These are phyloP conservation scores for Globisporangium irregulare DNA, from an alignment of 352 stramenopile genomes.

Conservation along the genomic window DNA sequence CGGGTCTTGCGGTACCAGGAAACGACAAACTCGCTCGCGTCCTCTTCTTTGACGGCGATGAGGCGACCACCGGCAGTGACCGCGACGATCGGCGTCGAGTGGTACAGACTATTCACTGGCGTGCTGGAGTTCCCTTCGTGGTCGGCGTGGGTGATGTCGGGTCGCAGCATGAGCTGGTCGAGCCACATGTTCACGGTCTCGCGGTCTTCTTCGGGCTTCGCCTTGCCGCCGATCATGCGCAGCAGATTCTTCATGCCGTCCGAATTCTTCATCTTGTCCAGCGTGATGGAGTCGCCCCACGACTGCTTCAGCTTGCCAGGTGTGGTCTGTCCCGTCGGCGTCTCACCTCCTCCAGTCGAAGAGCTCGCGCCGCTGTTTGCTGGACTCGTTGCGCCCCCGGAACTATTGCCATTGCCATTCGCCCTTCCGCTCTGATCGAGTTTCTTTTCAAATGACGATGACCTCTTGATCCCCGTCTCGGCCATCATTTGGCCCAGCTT, in stretches of 20 bases:
- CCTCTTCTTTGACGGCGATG: constrained; percentile 58
- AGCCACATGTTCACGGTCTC: constrained; percentile 62
- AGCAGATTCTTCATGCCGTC: constrained; percentile 78
- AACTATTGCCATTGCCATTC: constrained; percentile 3
- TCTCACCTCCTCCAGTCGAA: constrained; percentile 4
- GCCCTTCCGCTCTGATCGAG: constrained; percentile 9
- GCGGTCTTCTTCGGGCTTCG: constrained; percentile 54
- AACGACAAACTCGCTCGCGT: constrained; percentile 53
- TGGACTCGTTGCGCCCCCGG: constrained; percentile 19
- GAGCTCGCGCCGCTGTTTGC: constrained; percentile 14
- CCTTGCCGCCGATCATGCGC: constrained; percentile 63
- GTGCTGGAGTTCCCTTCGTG: not conserved
- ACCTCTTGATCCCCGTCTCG: constrained; percentile 35
- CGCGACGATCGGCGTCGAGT: constrained; percentile 52
- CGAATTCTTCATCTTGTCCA: constrained; percentile 61
- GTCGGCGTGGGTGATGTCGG: constrained; percentile 28
- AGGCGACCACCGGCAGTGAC: constrained; percentile 49
- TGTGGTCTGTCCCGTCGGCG: constrained; percentile 21
- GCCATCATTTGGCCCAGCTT: constrained; percentile 48
- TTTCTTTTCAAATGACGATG: constrained; percentile 57
- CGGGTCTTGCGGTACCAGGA: constrained; percentile 69
- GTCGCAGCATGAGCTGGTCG: constrained; percentile 46
- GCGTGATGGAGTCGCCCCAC: constrained; percentile 40
- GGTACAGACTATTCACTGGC: constrained; percentile 24
- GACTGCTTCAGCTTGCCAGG: constrained; percentile 31